A percentile compares a stretch with the other conserved stretches of the same genome.
Evolutionary conservation across 1,284 basidiomycete species (phyloP).

Genomic region (Xerocomus nothofagi): DNA sequence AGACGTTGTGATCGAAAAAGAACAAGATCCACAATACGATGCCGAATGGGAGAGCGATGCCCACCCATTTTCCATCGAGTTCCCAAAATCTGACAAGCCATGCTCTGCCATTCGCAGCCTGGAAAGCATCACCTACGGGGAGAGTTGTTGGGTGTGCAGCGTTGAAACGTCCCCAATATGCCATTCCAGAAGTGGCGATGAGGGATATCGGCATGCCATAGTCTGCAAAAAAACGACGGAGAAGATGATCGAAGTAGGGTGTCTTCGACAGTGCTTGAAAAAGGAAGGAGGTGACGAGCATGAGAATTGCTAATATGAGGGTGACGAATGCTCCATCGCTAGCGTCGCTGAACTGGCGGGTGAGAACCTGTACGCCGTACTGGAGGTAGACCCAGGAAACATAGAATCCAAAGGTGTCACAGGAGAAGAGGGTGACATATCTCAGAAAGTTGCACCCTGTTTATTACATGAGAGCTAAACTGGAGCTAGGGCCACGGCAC

Average conservation of each 20-base stretch:
- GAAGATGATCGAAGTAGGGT: constrained; percentile 68
- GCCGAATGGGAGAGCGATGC: constrained; percentile 76
- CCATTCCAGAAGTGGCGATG: constrained; percentile 70
- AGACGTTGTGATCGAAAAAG: constrained; percentile 85
- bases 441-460: constrained; percentile 79
- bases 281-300: constrained; percentile 71
- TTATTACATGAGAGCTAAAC: constrained; percentile 11
- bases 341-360: constrained; percentile 58
- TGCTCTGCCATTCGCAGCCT: constrained; percentile 68
- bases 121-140: constrained; percentile 69
- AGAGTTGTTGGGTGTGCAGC: constrained; percentile 63
- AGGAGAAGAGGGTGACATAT: constrained; percentile 90
- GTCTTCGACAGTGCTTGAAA: constrained; percentile 69
- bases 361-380: constrained; percentile 83
- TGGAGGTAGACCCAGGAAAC: constrained; percentile 89
- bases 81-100: constrained; percentile 96
- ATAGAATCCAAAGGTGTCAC: constrained; percentile 94
- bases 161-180: constrained; percentile 84
- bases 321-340: constrained; percentile 64
- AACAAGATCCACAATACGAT: constrained; percentile 71
- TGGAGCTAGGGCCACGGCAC: constrained; percentile 23
- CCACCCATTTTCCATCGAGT: constrained; percentile 87
- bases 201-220: constrained; percentile 90
- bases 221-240: constrained; percentile 76
- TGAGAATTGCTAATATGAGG: constrained; percentile 76